Percentiles rank a stretch among this genome's conserved stretches.
Evolutionary conservation across 257 asterid genomes (phyloP).

Genomic region (Solanum chaucha): DNA sequence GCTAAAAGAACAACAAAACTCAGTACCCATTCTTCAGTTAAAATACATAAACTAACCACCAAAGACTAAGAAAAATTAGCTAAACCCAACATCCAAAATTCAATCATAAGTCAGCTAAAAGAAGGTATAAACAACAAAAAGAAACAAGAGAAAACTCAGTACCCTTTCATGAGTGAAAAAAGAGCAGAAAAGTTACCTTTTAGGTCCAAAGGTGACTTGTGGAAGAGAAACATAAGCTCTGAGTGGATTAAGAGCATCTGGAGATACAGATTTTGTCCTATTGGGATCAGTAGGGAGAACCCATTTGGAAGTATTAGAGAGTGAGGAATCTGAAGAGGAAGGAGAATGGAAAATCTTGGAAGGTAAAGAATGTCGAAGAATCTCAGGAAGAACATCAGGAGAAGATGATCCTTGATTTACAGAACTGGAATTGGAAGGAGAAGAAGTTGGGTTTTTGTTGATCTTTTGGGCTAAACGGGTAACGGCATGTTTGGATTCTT

Average conservation of each 20-base stretch:
- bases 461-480: constrained; percentile 22
- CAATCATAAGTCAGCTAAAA: background rate
- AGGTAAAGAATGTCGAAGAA: constrained; percentile 70
- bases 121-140: background rate
- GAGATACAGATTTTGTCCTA: constrained; percentile 17
- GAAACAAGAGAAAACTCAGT: background rate
- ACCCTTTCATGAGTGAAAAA: background rate
- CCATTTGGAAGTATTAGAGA: constrained; percentile 59
- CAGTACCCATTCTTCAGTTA: background rate
- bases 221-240: constrained; percentile 77
- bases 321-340: constrained; percentile 22
- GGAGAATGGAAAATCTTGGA: constrained; percentile 37
- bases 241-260: constrained; percentile 75
- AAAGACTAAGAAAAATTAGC: background rate
- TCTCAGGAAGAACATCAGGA: constrained; percentile 72
- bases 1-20: background rate
- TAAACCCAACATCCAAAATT: background rate
- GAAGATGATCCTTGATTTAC: constrained; percentile 7
- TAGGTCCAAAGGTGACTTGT: constrained; percentile 76
- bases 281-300: constrained; percentile 34
- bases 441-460: constrained; percentile 6
- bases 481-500: constrained; percentile 83
- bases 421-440: constrained; percentile 3
- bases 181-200: constrained; percentile 28
- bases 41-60: background rate